These are phyloP conservation scores for Aristolochia fimbriata DNA, from an alignment of 164 flowering plant genomes.

Conservation along the genomic window DNA sequence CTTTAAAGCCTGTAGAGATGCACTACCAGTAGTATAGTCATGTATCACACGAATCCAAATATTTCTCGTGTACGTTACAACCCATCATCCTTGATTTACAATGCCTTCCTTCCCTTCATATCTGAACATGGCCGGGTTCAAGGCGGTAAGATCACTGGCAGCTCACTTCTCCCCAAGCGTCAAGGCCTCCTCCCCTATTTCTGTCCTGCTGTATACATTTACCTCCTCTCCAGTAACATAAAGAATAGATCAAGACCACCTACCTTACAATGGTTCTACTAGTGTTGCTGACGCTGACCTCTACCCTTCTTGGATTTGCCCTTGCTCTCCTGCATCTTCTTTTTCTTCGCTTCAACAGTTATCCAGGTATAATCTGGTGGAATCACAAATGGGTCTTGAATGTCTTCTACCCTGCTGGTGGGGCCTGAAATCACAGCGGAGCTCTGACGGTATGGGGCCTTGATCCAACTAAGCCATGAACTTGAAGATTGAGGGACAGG, in stretches of 20 bases:
- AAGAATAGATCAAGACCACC: neutral
- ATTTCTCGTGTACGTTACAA: neutral
- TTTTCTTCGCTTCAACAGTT: slow-evolving; percentile 75
- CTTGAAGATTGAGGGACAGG: slow-evolving; percentile 35
- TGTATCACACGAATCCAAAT: too few species aligned
- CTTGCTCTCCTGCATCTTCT: slow-evolving; percentile 73
- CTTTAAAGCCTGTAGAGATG: neutral
- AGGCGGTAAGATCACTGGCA: too few species aligned
- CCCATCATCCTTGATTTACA: neutral
- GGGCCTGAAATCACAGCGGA: slow-evolving; percentile 31
- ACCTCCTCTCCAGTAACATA: too few species aligned
- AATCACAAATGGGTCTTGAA: slow-evolving; percentile 71
- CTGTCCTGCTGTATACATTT: too few species aligned
- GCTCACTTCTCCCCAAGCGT: too few species aligned
- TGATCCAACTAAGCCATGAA: slow-evolving; percentile 95
- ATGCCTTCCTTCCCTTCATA: neutral
- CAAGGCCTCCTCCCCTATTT: too few species aligned
- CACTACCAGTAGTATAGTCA: neutral
- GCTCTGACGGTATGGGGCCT: slow-evolving; percentile 51
- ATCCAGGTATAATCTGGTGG: slow-evolving; percentile 79
- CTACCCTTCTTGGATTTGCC: slow-evolving; percentile 57
- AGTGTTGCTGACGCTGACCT: slow-evolving; percentile 17
- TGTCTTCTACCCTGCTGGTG: slow-evolving; percentile 51
- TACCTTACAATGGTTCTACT: neutral
- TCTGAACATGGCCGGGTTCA: too few species aligned